These are phyloP conservation scores for Trifolium subterraneum DNA, from an alignment of 306 rosid genomes.

Conservation along the genomic window DNA sequence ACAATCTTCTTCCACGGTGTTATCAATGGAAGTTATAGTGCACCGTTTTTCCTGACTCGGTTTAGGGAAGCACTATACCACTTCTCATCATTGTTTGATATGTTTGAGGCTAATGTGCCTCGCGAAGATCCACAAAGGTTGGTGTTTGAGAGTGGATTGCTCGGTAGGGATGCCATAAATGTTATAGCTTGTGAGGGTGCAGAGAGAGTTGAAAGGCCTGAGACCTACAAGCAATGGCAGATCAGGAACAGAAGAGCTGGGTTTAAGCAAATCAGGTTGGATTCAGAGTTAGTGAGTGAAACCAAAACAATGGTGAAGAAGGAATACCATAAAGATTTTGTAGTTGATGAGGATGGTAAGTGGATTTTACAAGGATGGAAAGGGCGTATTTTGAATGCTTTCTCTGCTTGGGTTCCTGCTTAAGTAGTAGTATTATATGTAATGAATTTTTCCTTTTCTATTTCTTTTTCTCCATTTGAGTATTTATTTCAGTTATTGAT, in stretches of 20 bases:
- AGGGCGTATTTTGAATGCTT: constrained; percentile 68
- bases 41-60: constrained; percentile 77
- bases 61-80: constrained; percentile 77
- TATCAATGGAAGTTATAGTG: constrained; percentile 68
- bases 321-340: constrained; percentile 74
- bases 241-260: constrained; percentile 74
- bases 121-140: constrained; percentile 62
- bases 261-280: constrained; percentile 61
- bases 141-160: constrained; percentile 58
- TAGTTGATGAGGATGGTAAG: constrained; percentile 67
- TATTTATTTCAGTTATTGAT: constrained; percentile 15
- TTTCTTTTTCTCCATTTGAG: constrained; percentile 11
- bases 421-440: constrained; percentile 35
- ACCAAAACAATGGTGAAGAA: constrained; percentile 54
- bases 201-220: constrained; percentile 82
- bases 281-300: constrained; percentile 51
- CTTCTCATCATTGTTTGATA: constrained; percentile 76
- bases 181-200: constrained; percentile 85
- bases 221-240: constrained; percentile 91
- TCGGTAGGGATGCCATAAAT: constrained; percentile 74
- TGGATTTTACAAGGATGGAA: constrained; percentile 92
- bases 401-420: constrained; percentile 75
- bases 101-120: constrained; percentile 67
- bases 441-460: neutral
- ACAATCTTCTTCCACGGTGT: constrained; percentile 74